Conservation (phyloP, 78 protist genomes). For the Dictyostelium discoideum region DNA sequence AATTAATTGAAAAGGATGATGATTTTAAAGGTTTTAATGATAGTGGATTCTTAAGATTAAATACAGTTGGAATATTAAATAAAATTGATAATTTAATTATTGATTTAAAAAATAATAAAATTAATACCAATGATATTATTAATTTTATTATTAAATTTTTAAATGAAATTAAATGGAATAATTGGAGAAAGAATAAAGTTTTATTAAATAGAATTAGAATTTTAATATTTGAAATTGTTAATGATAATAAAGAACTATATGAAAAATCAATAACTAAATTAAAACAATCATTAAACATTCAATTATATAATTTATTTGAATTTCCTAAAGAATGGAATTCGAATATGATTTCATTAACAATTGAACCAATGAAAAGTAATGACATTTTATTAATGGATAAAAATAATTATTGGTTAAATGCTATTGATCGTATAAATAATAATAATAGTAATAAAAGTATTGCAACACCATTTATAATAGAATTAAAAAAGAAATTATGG, state of each 20-base stretch:
- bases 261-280: background rate
- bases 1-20: background rate
- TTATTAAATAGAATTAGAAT: background rate
- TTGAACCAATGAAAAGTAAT: background rate
- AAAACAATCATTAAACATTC: background rate
- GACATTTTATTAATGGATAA: too few relatives aligned
- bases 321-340: background rate
- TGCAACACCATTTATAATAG: too few relatives aligned
- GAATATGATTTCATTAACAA: background rate
- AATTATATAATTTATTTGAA: background rate
- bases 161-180: background rate
- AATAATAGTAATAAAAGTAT: too few relatives aligned
- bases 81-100: background rate
- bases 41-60: background rate
- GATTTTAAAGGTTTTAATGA: too few relatives aligned
- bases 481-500: too few relatives aligned
- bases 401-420: background rate
- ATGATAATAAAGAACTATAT: background rate
- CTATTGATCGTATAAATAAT: too few relatives aligned
- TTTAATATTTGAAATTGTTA: too few relatives aligned
- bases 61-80: background rate
- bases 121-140: too few relatives aligned
- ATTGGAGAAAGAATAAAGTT: background rate
- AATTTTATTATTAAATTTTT: too few relatives aligned
- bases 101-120: background rate